Evolutionary conservation across 2,329 filamentous ascomycete genomes (phyloP), one percentile per base, ranked within the genome.

Genomic region (Paecilomyces dactylethromorphus): DNA sequence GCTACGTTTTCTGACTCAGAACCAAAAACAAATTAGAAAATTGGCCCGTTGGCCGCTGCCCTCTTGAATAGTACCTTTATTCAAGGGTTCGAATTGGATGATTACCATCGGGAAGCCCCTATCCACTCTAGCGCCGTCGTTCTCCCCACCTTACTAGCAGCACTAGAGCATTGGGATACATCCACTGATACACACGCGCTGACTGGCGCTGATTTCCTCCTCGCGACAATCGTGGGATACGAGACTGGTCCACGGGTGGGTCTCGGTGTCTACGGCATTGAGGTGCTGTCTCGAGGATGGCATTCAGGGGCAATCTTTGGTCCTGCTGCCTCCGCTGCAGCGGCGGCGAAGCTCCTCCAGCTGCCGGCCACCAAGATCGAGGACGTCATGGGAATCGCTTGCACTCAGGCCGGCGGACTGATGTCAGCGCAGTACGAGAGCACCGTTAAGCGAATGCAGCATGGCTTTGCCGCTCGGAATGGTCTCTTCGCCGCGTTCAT

Each of bases 361-460:
- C 66, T 78, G 1, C 55, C 62, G 0, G 60, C 70, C 0, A 63
- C 60, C 8, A 33, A 64, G 3, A 69, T 72, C 7, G 75, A 78
- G 59, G 66, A 69, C 2, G 73, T 74, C 0, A 59, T 78, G 13
- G 75, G 76, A 8, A 77, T 74, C 7, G 75, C 75, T 1, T 76
- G 71, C 58, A 77, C 72, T 0, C 74, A 79, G 59, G 71, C 71
- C 3, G 64, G 74, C 50, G 74, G 74, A 1, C 62, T 77, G 5
- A 79, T 79, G 74, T 69, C 71, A 2, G 77, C 76, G 3, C 73
- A 78, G 59, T 79, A 72, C 58, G 78, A 74, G 52, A 71, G 72
- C 18, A 71, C 74, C 59, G 70, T 74, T 0, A 81, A 80, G 64
- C 72, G 76, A 1, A 76, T 79, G 72, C 77, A 80, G 62, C 78